Percentiles rank a stretch among this genome's conserved stretches.
Conservation (phyloP, 495 filamentous ascomycete species). For the Stereocaulon alpinum region DNA sequence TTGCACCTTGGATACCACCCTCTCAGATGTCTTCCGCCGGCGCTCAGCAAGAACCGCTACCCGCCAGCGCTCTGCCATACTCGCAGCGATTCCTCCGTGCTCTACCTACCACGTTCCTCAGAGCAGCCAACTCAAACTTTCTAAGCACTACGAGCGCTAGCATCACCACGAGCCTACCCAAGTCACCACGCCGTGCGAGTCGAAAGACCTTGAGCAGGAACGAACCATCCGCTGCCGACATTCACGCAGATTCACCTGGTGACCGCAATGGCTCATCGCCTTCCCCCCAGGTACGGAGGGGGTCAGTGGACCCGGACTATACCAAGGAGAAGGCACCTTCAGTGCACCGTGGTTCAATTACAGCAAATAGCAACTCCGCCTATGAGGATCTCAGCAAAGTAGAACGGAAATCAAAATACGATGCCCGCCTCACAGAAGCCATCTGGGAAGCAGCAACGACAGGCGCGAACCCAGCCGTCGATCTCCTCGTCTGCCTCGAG, state of each 20-base stretch:
- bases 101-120: conserved; percentile 82
- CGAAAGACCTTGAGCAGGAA: conserved; percentile 43
- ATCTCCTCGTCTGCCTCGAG: conserved; percentile 87
- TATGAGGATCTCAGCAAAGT: conserved; percentile 30
- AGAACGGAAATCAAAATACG: conserved; percentile 71
- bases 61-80: conserved; percentile 76
- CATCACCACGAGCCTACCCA: conserved; percentile 73
- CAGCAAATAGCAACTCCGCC: conserved; percentile 4
- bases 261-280: background rate
- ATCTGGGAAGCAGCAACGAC: conserved; percentile 94
- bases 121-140: conserved; percentile 89
- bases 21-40: conserved; percentile 86
- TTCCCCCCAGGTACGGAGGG: background rate
- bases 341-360: background rate
- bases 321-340: conserved; percentile 13
- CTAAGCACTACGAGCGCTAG: conserved; percentile 86
- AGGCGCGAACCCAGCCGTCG: conserved; percentile 86
- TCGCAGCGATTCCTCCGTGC: conserved; percentile 84
- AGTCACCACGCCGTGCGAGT: conserved; percentile 53
- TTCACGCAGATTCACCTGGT: background rate
- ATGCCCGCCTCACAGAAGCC: conserved; percentile 73
- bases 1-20: conserved; percentile 96
- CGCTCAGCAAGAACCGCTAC: conserved; percentile 61
- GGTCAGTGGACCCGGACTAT: background rate
- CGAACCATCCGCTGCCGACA: conserved; percentile 28